These are phyloP conservation scores for Allomyces javanicus DNA, from an alignment of 192 early-diverging fungal genomes.

Conservation along the genomic window DNA sequence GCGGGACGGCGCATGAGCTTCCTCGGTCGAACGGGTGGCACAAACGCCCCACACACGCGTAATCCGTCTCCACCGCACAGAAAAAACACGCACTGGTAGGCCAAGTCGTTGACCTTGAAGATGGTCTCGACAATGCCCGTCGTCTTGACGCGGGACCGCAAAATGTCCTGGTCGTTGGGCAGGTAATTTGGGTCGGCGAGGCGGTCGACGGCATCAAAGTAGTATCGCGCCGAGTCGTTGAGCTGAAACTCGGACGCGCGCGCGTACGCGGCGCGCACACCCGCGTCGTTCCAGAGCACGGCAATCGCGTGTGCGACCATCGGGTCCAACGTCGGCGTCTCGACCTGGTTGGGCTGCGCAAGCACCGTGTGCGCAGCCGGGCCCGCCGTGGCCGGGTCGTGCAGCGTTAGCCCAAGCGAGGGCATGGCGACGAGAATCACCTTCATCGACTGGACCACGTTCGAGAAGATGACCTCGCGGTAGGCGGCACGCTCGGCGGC, in stretches of 20 bases:
- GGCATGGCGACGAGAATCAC: conserved; percentile 92
- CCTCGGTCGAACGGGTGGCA: background rate
- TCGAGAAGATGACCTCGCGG: conserved; percentile 90
- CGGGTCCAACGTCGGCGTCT: conserved; percentile 62
- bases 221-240: conserved; percentile 72
- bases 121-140: conserved; percentile 92
- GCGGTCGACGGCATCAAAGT: conserved; percentile 83
- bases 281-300: conserved; percentile 67
- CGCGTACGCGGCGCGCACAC: conserved; percentile 59
- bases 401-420: conserved; percentile 53
- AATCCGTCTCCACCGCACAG: background rate
- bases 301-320: conserved; percentile 63
- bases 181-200: conserved; percentile 61
- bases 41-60: background rate
- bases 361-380: conserved; percentile 48
- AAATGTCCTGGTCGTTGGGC: conserved; percentile 89
- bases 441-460: conserved; percentile 90
- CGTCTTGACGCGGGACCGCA: conserved; percentile 90
- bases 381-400: conserved; percentile 44
- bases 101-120: conserved; percentile 74
- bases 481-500: conserved; percentile 77
- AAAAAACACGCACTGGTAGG: conserved; percentile 29
- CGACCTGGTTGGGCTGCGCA: conserved; percentile 71
- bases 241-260: conserved; percentile 83
- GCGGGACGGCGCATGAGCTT: no score